Evolutionary conservation across 2,329 filamentous ascomycete species (phyloP), one percentile per base, ranked within the genome.

Genomic region (Neopestalotiopsis sp.): DNA sequence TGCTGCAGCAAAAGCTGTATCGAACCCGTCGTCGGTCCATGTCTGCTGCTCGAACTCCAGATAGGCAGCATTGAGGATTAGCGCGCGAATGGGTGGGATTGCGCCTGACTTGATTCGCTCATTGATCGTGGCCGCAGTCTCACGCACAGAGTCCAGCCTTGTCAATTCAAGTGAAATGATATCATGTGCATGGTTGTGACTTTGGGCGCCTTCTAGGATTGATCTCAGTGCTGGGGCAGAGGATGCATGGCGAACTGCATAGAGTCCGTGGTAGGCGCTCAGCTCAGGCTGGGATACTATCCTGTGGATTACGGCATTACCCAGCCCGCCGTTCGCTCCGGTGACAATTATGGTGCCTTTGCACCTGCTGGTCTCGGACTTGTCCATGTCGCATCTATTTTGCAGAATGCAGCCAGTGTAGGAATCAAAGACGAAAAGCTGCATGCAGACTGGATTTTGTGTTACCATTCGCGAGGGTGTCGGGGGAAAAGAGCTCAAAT

Each of bases 241-340:
- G 40, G 74, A 74, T 6, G 73, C 71, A 45, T 78, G 78, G 42
- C 81, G 78, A n/a, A 82, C 81, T 0, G 78, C 75, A 67, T 82
- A 83, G 2, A 83, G 62, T 9, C 80, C 79, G 4, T 76, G 74
- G 68, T 82, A 79, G 4, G 74, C 72, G 3, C 79, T 77, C 13
- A 82, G 69, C 5, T 78, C 72, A 0, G 76, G 72, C 14, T 68
- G 74, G 17, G 71, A 69, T 38, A 79, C 40, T 40, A 83, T 76
- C 10, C 76, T 71, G 5, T 69, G 61, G 10, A 80, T 76, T 5
- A 81, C 79, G 30, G 76, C 74, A 13, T 77, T 78, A 9, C 81
- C 81, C 34, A 83, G 76, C 28, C 80, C 79, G 57, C 81, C 81
- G 67, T 82, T 82, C 38, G 79, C 73, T 5, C 81, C 81, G 4